Conservation (phyloP, 1,139 yeast species). For the Hansenula lynferdii region DNA sequence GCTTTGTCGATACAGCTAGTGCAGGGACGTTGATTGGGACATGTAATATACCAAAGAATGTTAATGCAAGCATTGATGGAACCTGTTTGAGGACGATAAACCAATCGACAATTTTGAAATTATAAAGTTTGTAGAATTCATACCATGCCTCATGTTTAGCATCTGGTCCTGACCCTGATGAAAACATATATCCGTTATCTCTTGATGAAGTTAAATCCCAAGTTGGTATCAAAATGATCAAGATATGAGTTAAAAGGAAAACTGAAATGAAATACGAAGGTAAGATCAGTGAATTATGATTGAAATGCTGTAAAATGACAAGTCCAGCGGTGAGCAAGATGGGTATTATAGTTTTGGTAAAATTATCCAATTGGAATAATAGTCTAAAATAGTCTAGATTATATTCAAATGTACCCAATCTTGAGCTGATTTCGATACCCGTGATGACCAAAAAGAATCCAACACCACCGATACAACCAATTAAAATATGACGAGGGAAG, state of each 20-base stretch:
- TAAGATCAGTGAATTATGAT: constrained; percentile 71
- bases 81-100: constrained; percentile 57
- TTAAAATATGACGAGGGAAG: constrained; percentile 92
- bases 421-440: constrained; percentile 84
- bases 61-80: constrained; percentile 93
- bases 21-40: constrained; percentile 99
- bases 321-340: constrained; percentile 55
- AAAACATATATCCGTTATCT: constrained; percentile 78
- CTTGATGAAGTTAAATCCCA: constrained; percentile 61
- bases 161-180: constrained; percentile 40
- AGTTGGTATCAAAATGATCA: constrained; percentile 60
- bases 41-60: constrained; percentile 92
- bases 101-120: constrained; percentile 75
- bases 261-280: constrained; percentile 78
- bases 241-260: constrained; percentile 61
- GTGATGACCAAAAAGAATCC: constrained; percentile 90
- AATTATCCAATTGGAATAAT: constrained; percentile 35
- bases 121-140: constrained; percentile 68
- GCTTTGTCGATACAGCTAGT: constrained; percentile 82
- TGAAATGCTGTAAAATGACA: constrained; percentile 55
- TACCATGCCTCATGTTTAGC: constrained; percentile 82
- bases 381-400: constrained; percentile 48
- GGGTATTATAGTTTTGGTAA: constrained; percentile 74
- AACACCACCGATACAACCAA: constrained; percentile 98
- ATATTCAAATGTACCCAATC: constrained; percentile 71